Evolutionary conservation across 306 rosid species (phyloP), one percentile per base, ranked within the genome.

Genomic region (Styphnolobium japonicum): DNA sequence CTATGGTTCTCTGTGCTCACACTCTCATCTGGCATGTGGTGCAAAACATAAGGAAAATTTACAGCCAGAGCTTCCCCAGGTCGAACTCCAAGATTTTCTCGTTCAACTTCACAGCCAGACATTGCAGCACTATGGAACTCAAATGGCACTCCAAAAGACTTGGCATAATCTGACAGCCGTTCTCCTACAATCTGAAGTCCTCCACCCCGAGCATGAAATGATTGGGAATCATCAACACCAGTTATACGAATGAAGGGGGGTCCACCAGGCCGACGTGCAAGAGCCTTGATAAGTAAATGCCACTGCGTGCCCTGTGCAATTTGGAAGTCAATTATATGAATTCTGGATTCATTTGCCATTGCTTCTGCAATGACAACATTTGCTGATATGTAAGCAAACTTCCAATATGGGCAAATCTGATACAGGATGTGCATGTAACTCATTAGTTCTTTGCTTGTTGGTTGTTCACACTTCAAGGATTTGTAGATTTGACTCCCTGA

Each of bases 11-110:
- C 82, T 7, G 71, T 87, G 93, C 96, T 89, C 70, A 94, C 98
- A 58, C 98, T 94, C 89, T 94, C 98, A 49, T 94, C 98, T 2
- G 96, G 92, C 96, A 94, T 92, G 89, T 94, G 98, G 78, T 94
- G 98, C 90, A 94, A 73, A 61, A 87, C 85, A 31, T 62, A 94
- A 0, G 98, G 98, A 67, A 92, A 92, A 56, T 81, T 94, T 36
- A 92, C 97, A 1, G 90, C 97, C 72, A 94, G 36, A 2, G 96
- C 93, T 78, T 94, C 98, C 33, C 89, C 98, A 0, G 78, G 86
- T 64, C 22, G 79, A 81, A 89, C 43, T 31, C 68, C 66, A 2
- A 94, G 87, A 49, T 78, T 78, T 56, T 81, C 81, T 7, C 14
- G 23, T 11, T 79, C 78, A 64, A 94, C 94, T 77, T 89, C 87